phyloP scores from a whole-genome alignment of 768 basidiomycete genomes.

The Trametes cingulata region DNA sequence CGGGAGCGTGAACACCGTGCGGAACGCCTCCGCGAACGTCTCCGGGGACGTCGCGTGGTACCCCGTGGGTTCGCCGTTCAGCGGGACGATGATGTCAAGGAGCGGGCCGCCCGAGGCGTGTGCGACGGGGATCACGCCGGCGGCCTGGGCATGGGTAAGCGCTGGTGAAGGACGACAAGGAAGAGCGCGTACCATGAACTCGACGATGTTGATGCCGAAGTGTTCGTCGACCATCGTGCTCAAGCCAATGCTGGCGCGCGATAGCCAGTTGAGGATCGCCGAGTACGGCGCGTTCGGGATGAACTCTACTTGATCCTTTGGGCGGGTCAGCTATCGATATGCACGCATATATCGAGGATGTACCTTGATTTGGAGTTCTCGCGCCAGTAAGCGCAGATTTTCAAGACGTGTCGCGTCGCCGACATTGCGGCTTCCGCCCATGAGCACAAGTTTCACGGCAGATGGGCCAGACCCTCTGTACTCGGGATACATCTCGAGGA shows the following conservation, averaged over 20 bases:
- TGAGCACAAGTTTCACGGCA: conserved; percentile 62
- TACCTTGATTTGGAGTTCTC: conserved; percentile 66
- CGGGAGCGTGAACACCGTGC: conserved; percentile 60
- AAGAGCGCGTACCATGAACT: conserved; percentile 77
- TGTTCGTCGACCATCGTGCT: conserved; percentile 99
- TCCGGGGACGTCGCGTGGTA: conserved; percentile 73
- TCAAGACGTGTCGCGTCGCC: conserved; percentile 73
- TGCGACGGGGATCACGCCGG: conserved; percentile 88
- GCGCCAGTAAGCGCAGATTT: conserved; percentile 55
- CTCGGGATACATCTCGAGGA: conserved; percentile 63
- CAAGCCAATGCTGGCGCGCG: conserved; percentile 77
- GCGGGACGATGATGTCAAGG: conserved; percentile 87
- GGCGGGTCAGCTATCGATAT: not conserved
- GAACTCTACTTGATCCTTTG: conserved; percentile 71
- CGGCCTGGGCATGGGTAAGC: conserved; percentile 56
- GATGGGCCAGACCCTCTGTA: conserved; percentile 37
- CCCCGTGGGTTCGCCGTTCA: conserved; percentile 73
- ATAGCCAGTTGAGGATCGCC: conserved; percentile 68
- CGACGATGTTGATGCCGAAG: conserved; percentile 97
- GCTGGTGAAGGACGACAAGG: not conserved
- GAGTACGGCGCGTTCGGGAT: conserved; percentile 81
- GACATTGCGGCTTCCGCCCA: conserved; percentile 84
- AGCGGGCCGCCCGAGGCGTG: conserved; percentile 94
- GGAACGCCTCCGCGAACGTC: conserved; percentile 67
- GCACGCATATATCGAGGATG: conserved; percentile 20